phyloP scores from a whole-genome alignment of 2,329 filamentous ascomycete genomes.

The Oidium heveae region DNA sequence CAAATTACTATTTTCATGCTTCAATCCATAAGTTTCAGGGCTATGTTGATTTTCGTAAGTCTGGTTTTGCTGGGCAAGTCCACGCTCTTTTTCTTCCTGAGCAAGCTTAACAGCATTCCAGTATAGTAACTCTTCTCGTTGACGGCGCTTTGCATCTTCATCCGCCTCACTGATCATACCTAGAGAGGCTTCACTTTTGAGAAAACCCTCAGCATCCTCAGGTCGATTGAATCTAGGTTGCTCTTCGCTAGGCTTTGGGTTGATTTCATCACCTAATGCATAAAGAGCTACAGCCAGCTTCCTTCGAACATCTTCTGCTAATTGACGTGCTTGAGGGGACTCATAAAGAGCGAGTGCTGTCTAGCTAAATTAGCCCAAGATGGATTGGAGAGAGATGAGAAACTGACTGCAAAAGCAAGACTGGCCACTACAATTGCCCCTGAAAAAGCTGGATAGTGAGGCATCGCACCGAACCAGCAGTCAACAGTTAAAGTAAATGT shows the following conservation, averaged over 20 bases:
- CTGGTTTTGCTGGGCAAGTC: slow-evolving; percentile 6
- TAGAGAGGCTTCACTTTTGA: slow-evolving; percentile 19
- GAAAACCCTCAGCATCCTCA: slow-evolving; percentile 38
- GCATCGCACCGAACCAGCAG: slow-evolving; percentile 4
- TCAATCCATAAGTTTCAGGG: slow-evolving; percentile 9
- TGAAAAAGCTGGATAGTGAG: slow-evolving; percentile 13
- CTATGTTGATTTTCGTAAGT: slow-evolving; percentile 8
- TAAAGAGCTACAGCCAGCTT: slow-evolving; percentile 34
- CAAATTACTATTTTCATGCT: slow-evolving; percentile 22
- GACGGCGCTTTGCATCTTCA: slow-evolving; percentile 31
- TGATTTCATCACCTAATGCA: slow-evolving; percentile 30
- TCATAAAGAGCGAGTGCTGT: slow-evolving; percentile 27
- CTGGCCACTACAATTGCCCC: slow-evolving; percentile 13
- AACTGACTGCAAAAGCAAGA: slow-evolving; percentile 13
- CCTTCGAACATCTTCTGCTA: slow-evolving; percentile 33
- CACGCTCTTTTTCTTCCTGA: slow-evolving; percentile 18
- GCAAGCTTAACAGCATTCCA: slow-evolving; percentile 33
- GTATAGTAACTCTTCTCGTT: slow-evolving; percentile 38
- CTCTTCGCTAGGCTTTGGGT: slow-evolving; percentile 8
- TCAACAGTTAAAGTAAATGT: too few relatives aligned
- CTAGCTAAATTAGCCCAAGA: slow-evolving; percentile 1
- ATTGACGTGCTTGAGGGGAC: slow-evolving; percentile 34
- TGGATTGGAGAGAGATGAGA: not conserved
- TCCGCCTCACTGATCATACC: slow-evolving; percentile 26
- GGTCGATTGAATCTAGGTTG: slow-evolving; percentile 37